phyloP scores from a whole-genome alignment of 805 yeast genomes.

The Candida bentonensis region DNA sequence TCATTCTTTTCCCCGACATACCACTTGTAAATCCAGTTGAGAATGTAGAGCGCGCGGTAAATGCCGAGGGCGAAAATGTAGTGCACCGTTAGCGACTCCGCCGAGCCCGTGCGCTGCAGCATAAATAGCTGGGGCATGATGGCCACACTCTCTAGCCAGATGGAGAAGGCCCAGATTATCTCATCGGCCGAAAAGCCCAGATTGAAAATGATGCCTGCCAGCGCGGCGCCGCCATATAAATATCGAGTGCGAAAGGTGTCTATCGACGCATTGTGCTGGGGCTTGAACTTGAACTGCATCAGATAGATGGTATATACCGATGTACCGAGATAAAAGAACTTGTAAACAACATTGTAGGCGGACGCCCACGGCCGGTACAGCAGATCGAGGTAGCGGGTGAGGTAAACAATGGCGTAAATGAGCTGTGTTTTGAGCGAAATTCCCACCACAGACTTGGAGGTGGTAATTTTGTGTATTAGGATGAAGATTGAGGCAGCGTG shows the following conservation, averaged over 20 bases:
- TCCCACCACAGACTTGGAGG: slow-evolving; percentile 59
- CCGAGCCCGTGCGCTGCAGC: slow-evolving; percentile 79
- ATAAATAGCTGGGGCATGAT: slow-evolving; percentile 86
- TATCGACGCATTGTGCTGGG: slow-evolving; percentile 41
- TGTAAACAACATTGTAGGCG: slow-evolving; percentile 67
- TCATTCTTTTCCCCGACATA: slow-evolving; percentile 37
- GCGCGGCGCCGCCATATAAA: slow-evolving; percentile 46
- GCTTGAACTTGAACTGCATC: slow-evolving; percentile 48
- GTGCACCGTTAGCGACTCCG: slow-evolving; percentile 77
- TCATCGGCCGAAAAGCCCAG: slow-evolving; percentile 45
- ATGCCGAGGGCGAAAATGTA: slow-evolving; percentile 88
- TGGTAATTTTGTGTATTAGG: slow-evolving; percentile 54
- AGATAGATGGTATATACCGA: slow-evolving; percentile 63
- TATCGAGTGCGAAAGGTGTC: slow-evolving; percentile 68
- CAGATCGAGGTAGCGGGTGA: slow-evolving; percentile 59
- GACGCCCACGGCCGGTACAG: slow-evolving; percentile 30
- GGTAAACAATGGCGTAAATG: slow-evolving; percentile 58
- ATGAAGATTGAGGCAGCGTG: slow-evolving; percentile 72
- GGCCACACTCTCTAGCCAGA: slow-evolving; percentile 89
- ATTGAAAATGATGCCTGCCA: slow-evolving; percentile 49
- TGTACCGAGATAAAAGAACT: slow-evolving; percentile 62
- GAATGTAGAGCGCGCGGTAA: slow-evolving; percentile 79
- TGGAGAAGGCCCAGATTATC: slow-evolving; percentile 67
- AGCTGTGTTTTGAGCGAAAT: slow-evolving; percentile 81
- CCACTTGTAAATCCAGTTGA: slow-evolving; percentile 91